Evolutionary conservation across 345 rosid species (phyloP), one percentile per base, ranked within the genome.

Genomic region (Theobroma cacao): DNA sequence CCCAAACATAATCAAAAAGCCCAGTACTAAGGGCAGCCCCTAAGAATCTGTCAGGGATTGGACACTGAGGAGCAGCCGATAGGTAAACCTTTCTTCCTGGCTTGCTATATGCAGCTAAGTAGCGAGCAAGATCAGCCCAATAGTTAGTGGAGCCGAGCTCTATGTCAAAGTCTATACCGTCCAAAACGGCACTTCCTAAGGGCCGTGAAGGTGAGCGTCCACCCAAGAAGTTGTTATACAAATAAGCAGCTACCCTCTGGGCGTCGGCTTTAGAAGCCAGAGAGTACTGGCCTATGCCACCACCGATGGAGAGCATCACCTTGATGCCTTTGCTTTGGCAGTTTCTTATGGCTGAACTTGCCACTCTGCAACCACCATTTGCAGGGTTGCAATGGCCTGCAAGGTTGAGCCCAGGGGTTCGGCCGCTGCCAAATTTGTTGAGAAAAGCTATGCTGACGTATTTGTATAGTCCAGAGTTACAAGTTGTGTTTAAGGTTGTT

Each of bases 231-330:
- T 85, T 86, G 69, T 88, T 78, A 86, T 85, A 88, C 18, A 88
- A 47, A 8, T 88, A 86, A 22, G 80, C 74, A 0, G 88, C 87
- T 0, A 91, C 82, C 40, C 53, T 80, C 74, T 76, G 71, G 2
- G 94, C 92, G 4, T 91, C 92, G 5, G 81, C 75, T 10, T 20
- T 56, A 2, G 92, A 89, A 59, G 81, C 76, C 18, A 90, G 81
- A 7, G 89, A 80, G 80, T 87, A 89, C 77, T 78, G 80, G 9
- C 90, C 89, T 0, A 80, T 48, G 4, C 87, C 88, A 0, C 94
- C 94, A 1, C 94, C 92, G 2, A 90, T 77, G n/a, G 94, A 89
- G 48, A 90, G 84, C 87, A 89, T 80, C 13, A 90, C 94, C 78
- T 87, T 90, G 79, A 90, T 75, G 34, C 92, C 90, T 68, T 20